Base-by-base conservation (phyloP, 2,329 filamentous ascomycete species). In the Colletotrichum spinosum region DNA sequence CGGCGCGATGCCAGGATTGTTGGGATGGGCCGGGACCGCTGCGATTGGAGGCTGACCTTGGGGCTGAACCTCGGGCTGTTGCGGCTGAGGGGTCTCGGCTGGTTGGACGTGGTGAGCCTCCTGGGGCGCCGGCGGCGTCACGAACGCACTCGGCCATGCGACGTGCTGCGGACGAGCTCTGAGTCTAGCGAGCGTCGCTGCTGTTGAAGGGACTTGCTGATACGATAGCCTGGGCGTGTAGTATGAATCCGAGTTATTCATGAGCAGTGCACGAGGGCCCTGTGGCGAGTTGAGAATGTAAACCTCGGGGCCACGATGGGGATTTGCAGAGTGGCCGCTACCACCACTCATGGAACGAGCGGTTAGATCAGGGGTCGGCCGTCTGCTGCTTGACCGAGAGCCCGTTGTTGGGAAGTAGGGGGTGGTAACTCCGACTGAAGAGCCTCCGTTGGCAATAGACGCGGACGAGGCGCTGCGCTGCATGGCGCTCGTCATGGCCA, bases 221-320 rank as follows among this genome's bases (percentile, higher is more conserved):
- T 51, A 38, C 17, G 60, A 46, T 25, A 55, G 46, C 12, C 67
- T 78, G 35, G 83, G 83, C 2, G 82, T 87, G 65, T 81, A 85
- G 64, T 85, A 89, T 10, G 82, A 78, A 34, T 86, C 85, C 1
- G 79, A 72, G 48, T 82, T 81, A 69, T 85, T 87, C 45, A 90
- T 76, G 7, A 90, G 73, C 2, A 90, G 74, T 6, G 83, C 88
- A 17, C 83, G 83, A 1, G 88, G 88, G 1, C 88, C 88, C 46
- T 81, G 80, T 0, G 88, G 87, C 0, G 88, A 90, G 13, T 83
- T 86, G 7, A 90, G 72, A 33, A 90, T 84, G 69, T 89, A 90
- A 2, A 89, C 85, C 64, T 87, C 83, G 0, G 83, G 78, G 2
- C 72, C 74, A 33, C 77, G 67, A 15, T 68, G 67, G 55, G 65